Evolutionary conservation across 805 yeast species (phyloP), one percentile per base, ranked within the genome.

Genomic region (Barnettozyma sucrosica): DNA sequence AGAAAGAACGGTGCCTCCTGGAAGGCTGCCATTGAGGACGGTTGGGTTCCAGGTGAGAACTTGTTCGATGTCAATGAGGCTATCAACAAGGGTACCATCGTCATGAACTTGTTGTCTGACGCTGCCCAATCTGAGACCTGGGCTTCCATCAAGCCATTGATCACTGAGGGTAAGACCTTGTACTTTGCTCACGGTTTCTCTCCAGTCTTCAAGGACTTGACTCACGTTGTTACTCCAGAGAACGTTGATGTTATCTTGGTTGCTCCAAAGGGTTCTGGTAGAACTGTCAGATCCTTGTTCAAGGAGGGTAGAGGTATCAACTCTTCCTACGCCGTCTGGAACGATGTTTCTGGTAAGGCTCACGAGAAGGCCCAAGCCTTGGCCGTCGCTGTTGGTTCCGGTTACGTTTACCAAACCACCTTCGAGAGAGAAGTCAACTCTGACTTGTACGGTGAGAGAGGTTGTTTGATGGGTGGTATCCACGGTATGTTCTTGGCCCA

Each of bases 401-500:
- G 99, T 74, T 93, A 93, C 86, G 97, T 93, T 64, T 93, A 93
- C 89, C 89, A 93, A 80, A 93, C 99, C 77, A 93, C 99, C 59
- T 95, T 95, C 68, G 97, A 95, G 80, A 89, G 84, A 77, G 99
- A 93, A 79, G 99, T 93, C 68, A 89, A 86, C 89, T 90, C 98
- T 58, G 99, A 93, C 74, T 80, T 93, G 69, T 93, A 93, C 80
- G 99, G 99, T 78, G 99, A 93, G 83, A 89, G 99, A 81, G 99
- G 99, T 70, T 93, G 98, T 79, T 80, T 93, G 64, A 93, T 92
- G 99, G 99, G 98, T 72, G 98, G 98, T 83, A 92, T 93, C 80
- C 99, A 93, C 81, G 99, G 99, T 83, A 93, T 93, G 98, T 93
- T 93, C 93, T 83, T 93, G 68, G 99, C 99, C 63, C 99, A 93